Evolutionary conservation across 1,284 basidiomycete genomes (phyloP), one percentile per base, ranked within the genome.

Genomic region (Ceratobasidium sp.): DNA sequence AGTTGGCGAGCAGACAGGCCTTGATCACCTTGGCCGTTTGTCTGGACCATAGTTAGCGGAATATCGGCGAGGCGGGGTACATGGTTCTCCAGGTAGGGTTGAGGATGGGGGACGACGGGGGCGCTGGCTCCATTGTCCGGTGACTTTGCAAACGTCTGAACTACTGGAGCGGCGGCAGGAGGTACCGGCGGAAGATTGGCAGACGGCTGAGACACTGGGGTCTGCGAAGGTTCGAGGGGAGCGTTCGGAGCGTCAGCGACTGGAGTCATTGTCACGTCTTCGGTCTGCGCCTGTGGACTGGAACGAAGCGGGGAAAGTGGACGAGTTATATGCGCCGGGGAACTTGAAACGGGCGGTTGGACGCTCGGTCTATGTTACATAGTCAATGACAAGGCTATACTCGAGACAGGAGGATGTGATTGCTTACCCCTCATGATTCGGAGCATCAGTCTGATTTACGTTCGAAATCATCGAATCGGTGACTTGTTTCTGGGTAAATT

Each of bases 41-140:
- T 42, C 23, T 72, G 69, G 55, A 72, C 69, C 69, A 72, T 72
- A 39, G 69, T 72, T 33, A 72, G 56, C 56, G 69, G 69, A 42
- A 72, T 20, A 33, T 67, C 64, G 40, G 64, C n/a, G 64, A 20
- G 64, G 15, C 5, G 64, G 18, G 64, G 64, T 10, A 26, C 42
- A 49, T 67, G 64, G 42, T 44, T 44, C 42, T 33, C 39, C 18
- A 33, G 33, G 39, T 20, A 5, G 5, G 61, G 61, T 6, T 61
- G 60, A 61, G 60, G 23, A 28, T n/a, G 33, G 23, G 23, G 12
- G 6, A 28, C 23, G 4, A 13, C 12, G 20, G 61, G 39, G 61
- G 33, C 61, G 61, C 2, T 18, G 7, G 42, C 7, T 3, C 13
- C 40, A 33, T 39, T 49, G 42, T 33, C 33, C 9, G 44, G 42